These are phyloP conservation scores for Calonectria hawksworthii DNA, from an alignment of 2,329 filamentous ascomycete genomes.

Conservation along the genomic window DNA sequence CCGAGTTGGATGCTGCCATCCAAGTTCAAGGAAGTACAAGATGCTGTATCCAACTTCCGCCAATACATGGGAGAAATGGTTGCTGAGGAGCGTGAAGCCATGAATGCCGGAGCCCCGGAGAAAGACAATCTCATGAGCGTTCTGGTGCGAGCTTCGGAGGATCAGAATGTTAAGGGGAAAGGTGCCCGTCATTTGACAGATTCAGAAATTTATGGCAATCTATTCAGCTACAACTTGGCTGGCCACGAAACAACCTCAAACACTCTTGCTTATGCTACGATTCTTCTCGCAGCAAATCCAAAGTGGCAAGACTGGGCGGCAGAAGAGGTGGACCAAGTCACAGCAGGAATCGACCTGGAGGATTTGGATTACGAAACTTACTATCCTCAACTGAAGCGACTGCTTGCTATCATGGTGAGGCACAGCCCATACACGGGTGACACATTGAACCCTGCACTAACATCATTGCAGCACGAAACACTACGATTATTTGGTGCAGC, in stretches of 20 bases:
- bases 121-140: slow-evolving; percentile 38
- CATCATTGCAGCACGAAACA: slow-evolving; percentile 34
- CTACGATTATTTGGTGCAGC: slow-evolving; percentile 36
- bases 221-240: slow-evolving; percentile 63
- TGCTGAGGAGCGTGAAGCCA: slow-evolving; percentile 32
- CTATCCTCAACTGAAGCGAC: slow-evolving; percentile 37
- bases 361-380: slow-evolving; percentile 39
- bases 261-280: slow-evolving; percentile 56
- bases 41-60: slow-evolving; percentile 34
- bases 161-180: slow-evolving; percentile 16
- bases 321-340: slow-evolving; percentile 50
- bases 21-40: slow-evolving; percentile 36
- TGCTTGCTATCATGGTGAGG: slow-evolving; percentile 38
- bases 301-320: slow-evolving; percentile 61
- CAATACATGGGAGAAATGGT: slow-evolving; percentile 39
- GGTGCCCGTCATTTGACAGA: slow-evolving; percentile 48
- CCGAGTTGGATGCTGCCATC: slow-evolving; percentile 27
- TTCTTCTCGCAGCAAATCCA: slow-evolving; percentile 60
- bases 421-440: neutral
- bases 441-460: neutral
- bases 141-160: slow-evolving; percentile 37
- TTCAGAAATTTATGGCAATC: slow-evolving; percentile 62
- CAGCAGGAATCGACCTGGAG: slow-evolving; percentile 20
- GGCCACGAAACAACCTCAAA: slow-evolving; percentile 66
- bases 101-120: slow-evolving; percentile 25